phyloP scores from a whole-genome alignment of 2,329 filamentous ascomycete genomes.

The Colletotrichum paranaense region DNA sequence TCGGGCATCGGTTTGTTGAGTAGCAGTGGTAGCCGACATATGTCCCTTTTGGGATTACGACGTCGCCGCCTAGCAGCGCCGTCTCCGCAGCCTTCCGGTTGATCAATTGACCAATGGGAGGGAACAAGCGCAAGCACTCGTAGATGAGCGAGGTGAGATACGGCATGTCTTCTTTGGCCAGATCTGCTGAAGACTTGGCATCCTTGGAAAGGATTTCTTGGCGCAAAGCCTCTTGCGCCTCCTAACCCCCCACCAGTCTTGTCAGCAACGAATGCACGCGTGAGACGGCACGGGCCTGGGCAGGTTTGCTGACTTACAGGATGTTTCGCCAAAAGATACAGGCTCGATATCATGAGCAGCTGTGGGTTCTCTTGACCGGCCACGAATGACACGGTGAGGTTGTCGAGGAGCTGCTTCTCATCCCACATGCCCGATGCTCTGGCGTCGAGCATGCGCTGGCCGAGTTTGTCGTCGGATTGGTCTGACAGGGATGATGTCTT shows the following conservation, averaged over 20 bases:
- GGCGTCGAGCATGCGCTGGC: slow-evolving; percentile 39
- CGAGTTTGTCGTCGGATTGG: slow-evolving; percentile 25
- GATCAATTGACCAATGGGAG: slow-evolving; percentile 60
- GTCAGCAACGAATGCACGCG: slow-evolving; percentile 2
- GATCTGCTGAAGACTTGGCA: slow-evolving; percentile 28
- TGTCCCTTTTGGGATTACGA: slow-evolving; percentile 49
- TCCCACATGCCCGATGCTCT: slow-evolving; percentile 36
- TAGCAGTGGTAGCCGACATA: slow-evolving; percentile 55
- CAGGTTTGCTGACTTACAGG: slow-evolving; percentile 34
- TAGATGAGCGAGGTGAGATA: slow-evolving; percentile 56
- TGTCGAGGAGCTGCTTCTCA: slow-evolving; percentile 52
- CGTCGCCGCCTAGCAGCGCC: slow-evolving; percentile 41
- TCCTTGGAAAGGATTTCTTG: slow-evolving; percentile 43
- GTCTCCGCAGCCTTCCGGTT: slow-evolving; percentile 51
- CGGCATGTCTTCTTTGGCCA: slow-evolving; percentile 48
- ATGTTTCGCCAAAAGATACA: slow-evolving; percentile 51
- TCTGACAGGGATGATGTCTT: slow-evolving; percentile 12
- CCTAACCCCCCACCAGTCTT: slow-evolving; percentile 25
- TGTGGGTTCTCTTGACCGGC: slow-evolving; percentile 56
- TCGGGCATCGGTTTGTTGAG: slow-evolving; percentile 50
- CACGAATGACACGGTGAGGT: slow-evolving; percentile 52
- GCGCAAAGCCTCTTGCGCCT: slow-evolving; percentile 45
- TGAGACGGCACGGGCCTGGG: slow-evolving; percentile 3
- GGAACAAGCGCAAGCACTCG: slow-evolving; percentile 59
- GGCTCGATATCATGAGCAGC: slow-evolving; percentile 47